Conservation (phyloP, 2,329 filamentous ascomycete genomes). For the Ceratocystis ficicola region DNA sequence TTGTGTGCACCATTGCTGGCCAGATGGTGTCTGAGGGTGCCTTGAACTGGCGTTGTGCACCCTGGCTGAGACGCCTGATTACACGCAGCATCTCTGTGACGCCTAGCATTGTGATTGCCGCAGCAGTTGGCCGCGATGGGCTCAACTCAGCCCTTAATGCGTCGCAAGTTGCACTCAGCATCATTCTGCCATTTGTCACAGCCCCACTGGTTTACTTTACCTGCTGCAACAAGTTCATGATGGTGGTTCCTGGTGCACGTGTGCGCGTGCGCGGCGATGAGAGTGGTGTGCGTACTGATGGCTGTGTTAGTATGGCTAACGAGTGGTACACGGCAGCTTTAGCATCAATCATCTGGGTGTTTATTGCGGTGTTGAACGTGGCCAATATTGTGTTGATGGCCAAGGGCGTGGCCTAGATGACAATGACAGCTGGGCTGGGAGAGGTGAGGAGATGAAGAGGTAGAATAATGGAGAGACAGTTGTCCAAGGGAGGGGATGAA, state of each 20-base stretch:
- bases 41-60: constrained; percentile 58
- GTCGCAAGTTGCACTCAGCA: constrained; percentile 64
- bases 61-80: constrained; percentile 67
- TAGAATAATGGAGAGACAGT: too few species aligned
- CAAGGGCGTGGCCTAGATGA: constrained; percentile 23
- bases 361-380: constrained; percentile 68
- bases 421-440: background rate
- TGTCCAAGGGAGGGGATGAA: background rate
- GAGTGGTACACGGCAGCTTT: constrained; percentile 50
- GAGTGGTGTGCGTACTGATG: constrained; percentile 20
- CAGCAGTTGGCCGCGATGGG: constrained; percentile 58
- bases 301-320: constrained; percentile 54
- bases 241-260: constrained; percentile 39
- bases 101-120: constrained; percentile 73
- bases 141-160: constrained; percentile 61
- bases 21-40: constrained; percentile 84
- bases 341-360: constrained; percentile 51
- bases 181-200: constrained; percentile 70
- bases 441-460: background rate
- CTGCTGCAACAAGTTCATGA: constrained; percentile 68
- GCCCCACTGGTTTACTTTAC: constrained; percentile 81
- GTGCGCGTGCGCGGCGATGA: constrained; percentile 29
- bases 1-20: constrained; percentile 79
- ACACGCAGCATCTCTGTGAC: constrained; percentile 71
- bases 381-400: constrained; percentile 55